Conservation (phyloP, 2,329 filamentous ascomycete genomes). For the Calonectria pseudoreteaudii region DNA sequence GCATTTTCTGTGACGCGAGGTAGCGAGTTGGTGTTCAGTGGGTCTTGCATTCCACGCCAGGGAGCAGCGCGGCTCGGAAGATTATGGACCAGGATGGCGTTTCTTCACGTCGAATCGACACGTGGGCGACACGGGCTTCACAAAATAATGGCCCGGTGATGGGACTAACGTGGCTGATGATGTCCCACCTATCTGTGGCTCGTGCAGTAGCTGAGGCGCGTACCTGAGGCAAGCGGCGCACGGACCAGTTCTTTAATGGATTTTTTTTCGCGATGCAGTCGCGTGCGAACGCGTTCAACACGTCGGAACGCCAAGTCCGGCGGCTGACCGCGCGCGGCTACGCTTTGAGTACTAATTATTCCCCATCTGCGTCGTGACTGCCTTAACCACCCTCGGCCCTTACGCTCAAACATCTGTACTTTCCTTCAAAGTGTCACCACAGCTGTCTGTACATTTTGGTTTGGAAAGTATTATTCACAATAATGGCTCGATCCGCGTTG, state of each 20-base stretch:
- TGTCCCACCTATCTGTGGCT: conserved; percentile 16
- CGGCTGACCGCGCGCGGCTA: conserved; percentile 38
- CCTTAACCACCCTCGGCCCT: conserved; percentile 32
- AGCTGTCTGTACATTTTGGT: conserved; percentile 24
- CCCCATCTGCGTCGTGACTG: conserved; percentile 25
- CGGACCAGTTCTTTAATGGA: conserved; percentile 46
- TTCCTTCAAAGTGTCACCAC: conserved; percentile 33
- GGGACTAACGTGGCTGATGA: neutral
- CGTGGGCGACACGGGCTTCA: conserved; percentile 14
- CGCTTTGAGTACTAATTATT: conserved; percentile 34
- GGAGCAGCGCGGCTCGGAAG: neutral
- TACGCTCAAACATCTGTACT: conserved; percentile 22
- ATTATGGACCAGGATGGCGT: neutral
- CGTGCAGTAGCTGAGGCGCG: conserved; percentile 25
- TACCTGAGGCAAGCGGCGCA: conserved; percentile 34
- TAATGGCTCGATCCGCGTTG: conserved; percentile 46
- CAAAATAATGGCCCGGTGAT: conserved; percentile 1
- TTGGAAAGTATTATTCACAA: conserved; percentile 30
- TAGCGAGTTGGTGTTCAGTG: neutral
- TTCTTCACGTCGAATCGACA: conserved; percentile 30
- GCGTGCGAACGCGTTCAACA: conserved; percentile 48
- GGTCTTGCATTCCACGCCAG: neutral
- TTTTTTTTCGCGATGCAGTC: conserved; percentile 38
- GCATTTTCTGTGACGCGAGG: neutral
- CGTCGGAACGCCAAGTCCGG: conserved; percentile 25